Evolutionary conservation across 306 rosid genomes (phyloP), one percentile per base, ranked within the genome.

Genomic region (Begonia masoniana): DNA sequence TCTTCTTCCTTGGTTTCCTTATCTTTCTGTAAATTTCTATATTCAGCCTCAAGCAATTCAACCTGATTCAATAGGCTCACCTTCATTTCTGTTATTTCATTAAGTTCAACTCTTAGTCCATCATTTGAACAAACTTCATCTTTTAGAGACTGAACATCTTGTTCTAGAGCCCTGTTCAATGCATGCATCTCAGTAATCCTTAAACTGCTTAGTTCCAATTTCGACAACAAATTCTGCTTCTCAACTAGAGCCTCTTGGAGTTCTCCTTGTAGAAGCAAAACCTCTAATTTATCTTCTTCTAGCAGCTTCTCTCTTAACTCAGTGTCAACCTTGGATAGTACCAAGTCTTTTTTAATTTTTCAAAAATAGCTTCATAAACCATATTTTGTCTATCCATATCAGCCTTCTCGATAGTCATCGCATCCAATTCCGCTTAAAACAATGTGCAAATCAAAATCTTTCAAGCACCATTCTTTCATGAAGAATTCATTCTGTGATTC

Each of bases 381-480:
- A 56, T 51, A 53, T 59, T 63, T 58, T 69, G 68, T 50, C 76
- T 73, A 65, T 82, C 87, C 62, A 65, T 57, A 54, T 63, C 71
- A 51, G 73, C 80, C 56, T 78, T 57, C 15, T 49, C 57, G 54
- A 45, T 19, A 60, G 77, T 59, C 69, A 71, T 60, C 69, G 52
- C 72, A 65, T 59, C 79, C 41, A 85, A 52, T 71, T 73, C 76
- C 14, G 79, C 80, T 56, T 56, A 74, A 69, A 65, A 71, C 65
- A 64, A 82, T 65, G 62, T 75, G 68, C 24, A 83, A 78, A 71
- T 91, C 94, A 26, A 76, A 67, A 68, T 85, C 94, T 66, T 83
- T 83, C 31, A 74, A 55, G 45, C 60, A 78, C 79, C 81, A 75
- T 49, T 70, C 74, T 52, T n/a, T 70, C 74, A 75, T 70, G 52